Base-by-base conservation (phyloP, 1,284 basidiomycete genomes). In the Anthracocystis walkeri region DNA sequence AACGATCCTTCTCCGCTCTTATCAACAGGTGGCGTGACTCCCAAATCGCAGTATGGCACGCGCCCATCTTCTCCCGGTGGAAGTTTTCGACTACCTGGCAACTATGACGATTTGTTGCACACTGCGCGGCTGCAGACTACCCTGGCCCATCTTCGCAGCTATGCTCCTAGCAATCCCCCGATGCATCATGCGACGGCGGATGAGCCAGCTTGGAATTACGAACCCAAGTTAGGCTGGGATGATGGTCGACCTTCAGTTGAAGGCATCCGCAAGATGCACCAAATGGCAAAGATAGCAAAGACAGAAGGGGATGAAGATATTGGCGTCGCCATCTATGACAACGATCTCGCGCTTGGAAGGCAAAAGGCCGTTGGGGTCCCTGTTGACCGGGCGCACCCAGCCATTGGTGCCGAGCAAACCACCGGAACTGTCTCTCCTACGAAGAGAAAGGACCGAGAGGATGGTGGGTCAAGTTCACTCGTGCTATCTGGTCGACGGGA, bases 91-190 rank as follows among this genome's bases (percentile, higher is more conserved):
- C 21, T 66, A 4, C 64, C 64, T 11, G 41, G 27, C n/a, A 21
- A 66, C 27, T 66, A 66, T 25, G 58, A 40, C 18, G 51, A 66
- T 0, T 20, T 51, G 42, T 20, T 66, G 4, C 52, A 51, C n/a
- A 20, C 0, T 14, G 33, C 46, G 2, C 45, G 40, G 0, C 3
- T 21, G 18, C 31, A 21, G 2, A 45, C 0, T 16, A 38, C 2
- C 29, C 25, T 7, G 20, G 27, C 4, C 25, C 51, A 25, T 8
- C 10, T 12, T 12, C 25, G 53, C 12, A 38, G 14, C 14, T 38
- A 38, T 38, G 35, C 12, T 38, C 35, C 35, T 16, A 38, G 35
- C 35, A 38, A 38, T 38, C 35, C 35, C 16, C 14, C 35, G 35
- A 16, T 38, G 35, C 35, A 38, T 4, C 35, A 38, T 38, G 12